phyloP scores from a whole-genome alignment of 1,139 yeast genomes.

The Magnusiomyces suaveolens region DNA sequence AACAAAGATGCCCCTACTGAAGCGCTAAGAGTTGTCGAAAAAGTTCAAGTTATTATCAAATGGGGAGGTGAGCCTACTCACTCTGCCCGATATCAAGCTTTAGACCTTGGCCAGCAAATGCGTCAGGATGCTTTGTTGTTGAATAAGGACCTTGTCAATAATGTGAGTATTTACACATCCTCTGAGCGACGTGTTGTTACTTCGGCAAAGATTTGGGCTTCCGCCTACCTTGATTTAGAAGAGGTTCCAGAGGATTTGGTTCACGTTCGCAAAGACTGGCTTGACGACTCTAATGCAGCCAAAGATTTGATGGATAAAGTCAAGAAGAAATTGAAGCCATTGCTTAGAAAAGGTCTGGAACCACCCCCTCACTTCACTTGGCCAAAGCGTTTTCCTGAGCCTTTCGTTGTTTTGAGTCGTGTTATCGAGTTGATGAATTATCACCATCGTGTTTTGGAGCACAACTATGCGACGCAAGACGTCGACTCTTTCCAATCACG shows the following conservation, averaged over 20 bases:
- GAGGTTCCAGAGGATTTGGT: constrained; percentile 71
- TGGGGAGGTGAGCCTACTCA: constrained; percentile 99
- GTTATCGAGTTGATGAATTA: constrained; percentile 95
- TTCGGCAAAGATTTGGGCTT: constrained; percentile 81
- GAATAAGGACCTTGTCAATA: constrained; percentile 73
- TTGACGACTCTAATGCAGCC: constrained; percentile 97
- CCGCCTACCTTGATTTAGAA: constrained; percentile 66
- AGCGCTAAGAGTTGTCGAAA: constrained; percentile 46
- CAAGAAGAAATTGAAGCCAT: constrained; percentile 88
- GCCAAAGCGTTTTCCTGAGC: constrained; percentile 98
- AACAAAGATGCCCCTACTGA: constrained; percentile 33
- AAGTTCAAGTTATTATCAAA: constrained; percentile 87
- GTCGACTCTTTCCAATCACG: constrained; percentile 59
- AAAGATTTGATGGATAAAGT: constrained; percentile 97
- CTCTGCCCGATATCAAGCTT: constrained; percentile 89
- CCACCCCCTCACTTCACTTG: constrained; percentile 99
- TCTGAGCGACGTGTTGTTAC: constrained; percentile 92
- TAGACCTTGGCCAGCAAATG: constrained; percentile 90
- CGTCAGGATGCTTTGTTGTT: constrained; percentile 83
- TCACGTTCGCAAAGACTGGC: constrained; percentile 75
- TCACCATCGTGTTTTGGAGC: constrained; percentile 75
- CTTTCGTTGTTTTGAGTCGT: constrained; percentile 82
- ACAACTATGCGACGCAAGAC: constrained; percentile 71
- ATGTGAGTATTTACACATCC: constrained; percentile 80
- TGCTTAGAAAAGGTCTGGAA: constrained; percentile 88